Evolutionary conservation across 2,329 filamentous ascomycete species (phyloP), one percentile per base, ranked within the genome.

Genomic region (Calonectria leucothoes): DNA sequence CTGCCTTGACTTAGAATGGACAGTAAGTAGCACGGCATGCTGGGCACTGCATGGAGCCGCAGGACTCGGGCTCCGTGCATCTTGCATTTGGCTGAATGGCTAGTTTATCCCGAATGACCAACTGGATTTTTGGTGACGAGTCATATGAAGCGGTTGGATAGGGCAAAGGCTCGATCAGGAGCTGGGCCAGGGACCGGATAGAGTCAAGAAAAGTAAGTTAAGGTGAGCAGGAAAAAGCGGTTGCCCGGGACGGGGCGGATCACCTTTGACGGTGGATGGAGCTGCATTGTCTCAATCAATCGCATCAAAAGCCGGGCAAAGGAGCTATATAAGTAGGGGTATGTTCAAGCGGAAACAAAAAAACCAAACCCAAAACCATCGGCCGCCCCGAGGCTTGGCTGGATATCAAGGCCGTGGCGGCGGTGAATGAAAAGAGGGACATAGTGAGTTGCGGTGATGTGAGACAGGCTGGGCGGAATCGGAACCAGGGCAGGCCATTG

Each of bases 1-100:
- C n/a, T 27, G 48, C 70, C 29, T 76, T 33, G 70, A 77, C 65
- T 75, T 66, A 73, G 74, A 63, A 61, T 57, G 69, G 61, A 49
- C 63, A 52, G 64, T 49, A 52, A 52, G 64, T 49, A 52, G 35
- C 17, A 27, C 59, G 70, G 67, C 49, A 67, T 70, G 57, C 39
- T 59, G 55, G 67, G 52, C 42, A 73, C 65, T 66, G 49, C 57
- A 49, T 69, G 76, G 77, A 77, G 68, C 73, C 76, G 68, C 74
- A 78, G 65, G 39, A 37, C 23, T 42, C 25, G 27, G 55, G 72
- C 39, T 64, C 31, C 35, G 37, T 35, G 48, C 33, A 52, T 33
- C 48, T 33, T 35, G 31, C 52, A 57, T 35, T 12, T 57, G 31
- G 33, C 31, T 57, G 29, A 33, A 35, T 25, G 27, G 29, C 27